Evolutionary conservation across 768 basidiomycete genomes (phyloP), one percentile per base, ranked within the genome.

Genomic region (Ephemerocybe angulata): DNA sequence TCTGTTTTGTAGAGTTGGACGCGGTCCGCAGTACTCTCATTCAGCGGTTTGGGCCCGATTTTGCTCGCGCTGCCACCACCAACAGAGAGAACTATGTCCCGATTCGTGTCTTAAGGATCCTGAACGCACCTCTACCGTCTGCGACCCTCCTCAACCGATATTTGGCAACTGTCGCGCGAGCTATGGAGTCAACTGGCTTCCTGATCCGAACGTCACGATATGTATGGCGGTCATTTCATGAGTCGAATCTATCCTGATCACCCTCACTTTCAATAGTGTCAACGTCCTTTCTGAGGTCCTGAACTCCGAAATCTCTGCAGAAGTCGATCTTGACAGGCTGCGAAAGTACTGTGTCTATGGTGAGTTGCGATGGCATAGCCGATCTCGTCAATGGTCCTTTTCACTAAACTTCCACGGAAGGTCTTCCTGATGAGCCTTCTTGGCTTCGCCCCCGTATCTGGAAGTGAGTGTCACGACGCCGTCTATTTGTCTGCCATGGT

Each of bases 401-500:
- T n/a, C n/a, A n/a, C n/a, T n/a, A n/a, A n/a, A n/a, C n/a, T n/a
- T n/a, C n/a, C n/a, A n/a, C n/a, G n/a, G n/a, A n/a, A n/a, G n/a
- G n/a, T 55, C 79, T 90, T 43, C 86, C 88, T 47, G 82, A 87
- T 60, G 77, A 86, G 61, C 89, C 89, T 40, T 70, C 77, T 4
- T 90, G 88, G 87, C 73, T 90, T 58, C 79, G 89, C 38, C 86
- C 88, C 27, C 77, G 86, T 40, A 75, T 88, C 61, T 91, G 89
- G 89, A 88, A 82, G 89, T 88, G 58, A 65, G 84, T n/a, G 71
- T 28, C 6, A 35, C 15, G 25, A 46, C 29, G 50, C 4, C 40
- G 13, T 7, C n/a, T n/a, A n/a, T 25, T 11, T 38, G 41, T 46
- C 53, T 15, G 35, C 33, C 30, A 13, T 28, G 35, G 15, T 53